Evolutionary conservation across 345 rosid species (phyloP), one percentile per base, ranked within the genome.

Genomic region (Hirschfeldia incana): DNA sequence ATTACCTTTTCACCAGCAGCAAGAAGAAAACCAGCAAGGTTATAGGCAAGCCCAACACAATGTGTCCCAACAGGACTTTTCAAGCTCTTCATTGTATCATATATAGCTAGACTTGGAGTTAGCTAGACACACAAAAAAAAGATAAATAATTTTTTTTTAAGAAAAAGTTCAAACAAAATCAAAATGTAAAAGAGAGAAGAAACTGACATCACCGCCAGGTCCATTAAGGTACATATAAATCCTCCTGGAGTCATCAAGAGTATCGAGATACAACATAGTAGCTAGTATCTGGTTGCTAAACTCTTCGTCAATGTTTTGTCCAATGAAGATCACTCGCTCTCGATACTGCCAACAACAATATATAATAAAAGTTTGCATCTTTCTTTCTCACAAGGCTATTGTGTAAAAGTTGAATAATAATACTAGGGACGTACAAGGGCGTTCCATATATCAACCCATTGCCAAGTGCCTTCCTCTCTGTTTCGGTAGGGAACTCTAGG

Each of bases 1-100:
- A 17, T n/a, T 78, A 95, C 98, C 92, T 95, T 95, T 39, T 92
- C 94, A 37, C 99, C 98, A 1, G 94, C 98, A 29, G 97, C 88
- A 59, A 95, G 89, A 75, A 92, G 85, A 80, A 92, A 92, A 29
- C 88, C 97, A n/a, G 94, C 93, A 65, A 95, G 85, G 84, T 92
- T 88, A 84, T 87, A 90, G 36, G 99, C 92, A 82, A 76, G 86
- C 78, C 98, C 97, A 1, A 91, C 82, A 70, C 91, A 87, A 61
- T 87, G 87, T 62, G 99, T 95, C 27, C 89, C 92, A 21, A 91
- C 80, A 4, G 94, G 93, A 83, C 91, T 89, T 84, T 88, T 88
- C 89, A 95, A 80, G 85, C 91, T 89, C 76, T 89, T 86, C 97
- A 92, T 87, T 4, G 98, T 91, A 76, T 94, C 97, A 42, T 94